Base-by-base conservation (phyloP, 2,329 filamentous ascomycete species). In the Aureobasidium sp. region DNA sequence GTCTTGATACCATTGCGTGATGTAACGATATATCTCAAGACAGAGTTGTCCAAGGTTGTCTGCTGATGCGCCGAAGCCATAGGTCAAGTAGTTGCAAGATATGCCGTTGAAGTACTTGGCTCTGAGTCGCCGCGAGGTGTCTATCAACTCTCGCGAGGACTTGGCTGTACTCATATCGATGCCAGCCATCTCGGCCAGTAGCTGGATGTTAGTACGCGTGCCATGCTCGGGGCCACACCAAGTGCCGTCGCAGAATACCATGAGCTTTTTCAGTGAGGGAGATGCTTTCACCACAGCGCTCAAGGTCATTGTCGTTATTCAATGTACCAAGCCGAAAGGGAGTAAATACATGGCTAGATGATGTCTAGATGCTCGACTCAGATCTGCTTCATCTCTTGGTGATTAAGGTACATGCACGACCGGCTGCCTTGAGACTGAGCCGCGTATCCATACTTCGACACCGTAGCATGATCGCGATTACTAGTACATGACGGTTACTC, bases 51-150 rank as follows among this genome's bases (percentile, higher is more conserved):
- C 69, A 32, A 74, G 72, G 17, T 69, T 67, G 6, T 71, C 70
- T 0, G 72, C 71, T 0, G 71, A 72, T 3, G 70, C 69, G 59
- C 71, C 70, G 2, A 74, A 63, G 29, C 71, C 71, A 34, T 56
- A 56, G 32, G 52, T 44, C 39, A 56, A 34, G 39, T 56, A 56
- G 39, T 44, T 56, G 39, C 27, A 44, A 24, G 9, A 12, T 10
- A 72, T 64, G 32, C 72, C 72, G 65, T 74, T 71, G 61, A 74
- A 72, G 61, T 74, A 74, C n/a, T 70, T 70, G 10, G 71, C 72
- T 9, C 67, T 65, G 17, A 74, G 63, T 32, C 69, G 63, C 7
- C 57, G 27, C 9, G 59, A 9, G 12, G 3, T 15, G 53, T 66
- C 62, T 4, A n/a, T 32, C 20, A 74, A 71, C 3, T 62, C 59